phyloP scores from a whole-genome alignment of 768 basidiomycete species.

The Clathrus columnatus region DNA sequence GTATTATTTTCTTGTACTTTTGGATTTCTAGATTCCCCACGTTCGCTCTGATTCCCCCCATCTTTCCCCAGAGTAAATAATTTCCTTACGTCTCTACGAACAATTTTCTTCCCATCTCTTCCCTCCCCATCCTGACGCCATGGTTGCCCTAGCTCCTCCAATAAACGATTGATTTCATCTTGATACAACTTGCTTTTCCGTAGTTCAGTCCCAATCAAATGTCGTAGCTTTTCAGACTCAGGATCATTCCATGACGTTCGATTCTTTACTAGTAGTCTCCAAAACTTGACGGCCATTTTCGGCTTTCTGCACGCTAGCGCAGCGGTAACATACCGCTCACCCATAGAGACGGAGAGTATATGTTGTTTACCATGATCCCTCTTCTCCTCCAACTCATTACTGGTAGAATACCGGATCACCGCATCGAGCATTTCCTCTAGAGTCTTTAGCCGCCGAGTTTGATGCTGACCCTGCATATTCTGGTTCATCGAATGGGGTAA shows the following conservation, averaged over 20 bases:
- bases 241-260: conserved; percentile 40
- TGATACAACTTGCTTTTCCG: conserved; percentile 21
- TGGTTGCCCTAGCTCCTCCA: conserved; percentile 21
- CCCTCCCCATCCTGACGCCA: not conserved
- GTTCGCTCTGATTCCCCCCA: not conserved
- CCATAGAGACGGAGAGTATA: conserved; percentile 38
- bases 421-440: conserved; percentile 36
- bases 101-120: not conserved
- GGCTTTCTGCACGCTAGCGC: conserved; percentile 44
- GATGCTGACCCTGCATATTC: conserved; percentile 10
- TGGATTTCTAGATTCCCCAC: not conserved
- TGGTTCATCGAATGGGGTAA: conserved; percentile 21
- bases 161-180: conserved; percentile 20
- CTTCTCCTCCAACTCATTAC: not conserved
- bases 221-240: conserved; percentile 37
- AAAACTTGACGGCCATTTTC: conserved; percentile 50
- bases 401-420: conserved; percentile 22
- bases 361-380: conserved; percentile 17
- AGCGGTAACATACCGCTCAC: conserved; percentile 40
- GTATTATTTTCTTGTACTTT: not conserved
- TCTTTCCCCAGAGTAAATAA: no score
- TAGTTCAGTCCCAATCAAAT: conserved; percentile 27
- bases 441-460: conserved; percentile 29
- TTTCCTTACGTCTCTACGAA: no score
- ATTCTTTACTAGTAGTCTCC: conserved; percentile 38